Percentiles rank a stretch among this genome's conserved stretches.
Evolutionary conservation across 805 yeast species (phyloP).

Genomic region (Brettanomyces custersianus): DNA sequence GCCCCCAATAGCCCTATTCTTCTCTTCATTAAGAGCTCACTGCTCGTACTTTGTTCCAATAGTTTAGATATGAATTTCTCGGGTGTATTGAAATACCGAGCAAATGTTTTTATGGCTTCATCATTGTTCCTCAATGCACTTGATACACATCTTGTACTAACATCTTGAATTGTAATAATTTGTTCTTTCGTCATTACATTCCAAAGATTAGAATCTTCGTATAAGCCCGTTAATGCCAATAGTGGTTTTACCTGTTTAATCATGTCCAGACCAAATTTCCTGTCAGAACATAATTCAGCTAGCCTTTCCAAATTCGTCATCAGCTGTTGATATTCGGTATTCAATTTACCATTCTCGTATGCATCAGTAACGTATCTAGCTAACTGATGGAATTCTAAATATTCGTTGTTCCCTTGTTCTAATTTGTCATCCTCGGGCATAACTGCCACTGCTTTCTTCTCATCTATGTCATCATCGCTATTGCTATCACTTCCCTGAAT

Average conservation of each 20-base stretch:
- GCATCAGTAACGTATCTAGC: not conserved
- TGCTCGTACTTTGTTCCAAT: slow-evolving; percentile 5
- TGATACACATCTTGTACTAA: slow-evolving; percentile 51
- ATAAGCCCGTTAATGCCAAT: slow-evolving; percentile 21
- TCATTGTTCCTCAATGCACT: slow-evolving; percentile 69
- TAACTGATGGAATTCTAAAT: not conserved
- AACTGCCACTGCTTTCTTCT: not conserved
- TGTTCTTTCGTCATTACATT: slow-evolving; percentile 9
- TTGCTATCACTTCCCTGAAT: slow-evolving; percentile 13
- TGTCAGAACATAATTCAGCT: slow-evolving; percentile 58
- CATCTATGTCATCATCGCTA: slow-evolving; percentile 12
- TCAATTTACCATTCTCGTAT: not conserved
- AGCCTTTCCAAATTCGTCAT: slow-evolving; percentile 29
- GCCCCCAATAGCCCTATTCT: slow-evolving; percentile 46
- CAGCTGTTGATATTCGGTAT: not conserved
- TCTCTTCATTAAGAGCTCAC: slow-evolving; percentile 21
- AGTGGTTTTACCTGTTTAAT: slow-evolving; percentile 26
- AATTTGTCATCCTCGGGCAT: not conserved
- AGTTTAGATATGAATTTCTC: slow-evolving; percentile 13
- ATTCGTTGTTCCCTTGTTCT: not conserved
- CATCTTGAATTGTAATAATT: slow-evolving; percentile 32
- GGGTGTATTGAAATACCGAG: slow-evolving; percentile 11
- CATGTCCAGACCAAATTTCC: slow-evolving; percentile 49
- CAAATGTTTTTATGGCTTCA: slow-evolving; percentile 19
- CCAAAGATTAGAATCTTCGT: slow-evolving; percentile 4